These are phyloP conservation scores for Mercurialis annua DNA, from an alignment of 345 rosid genomes.

Conservation along the genomic window DNA sequence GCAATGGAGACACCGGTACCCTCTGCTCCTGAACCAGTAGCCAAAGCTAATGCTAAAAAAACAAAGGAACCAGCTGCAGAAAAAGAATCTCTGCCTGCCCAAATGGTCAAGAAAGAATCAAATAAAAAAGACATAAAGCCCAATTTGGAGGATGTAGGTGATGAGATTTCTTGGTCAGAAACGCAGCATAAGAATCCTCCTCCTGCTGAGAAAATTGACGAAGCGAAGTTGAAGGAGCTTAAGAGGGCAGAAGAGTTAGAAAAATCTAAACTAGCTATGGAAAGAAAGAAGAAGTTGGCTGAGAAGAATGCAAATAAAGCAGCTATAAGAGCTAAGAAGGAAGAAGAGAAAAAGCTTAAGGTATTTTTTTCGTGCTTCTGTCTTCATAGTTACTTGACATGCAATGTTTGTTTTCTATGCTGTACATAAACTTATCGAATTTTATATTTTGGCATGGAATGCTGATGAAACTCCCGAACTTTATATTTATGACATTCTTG, in stretches of 20 bases:
- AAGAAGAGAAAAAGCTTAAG: constrained; percentile 90
- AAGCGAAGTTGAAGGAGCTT: constrained; percentile 71
- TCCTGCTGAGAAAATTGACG: constrained; percentile 43
- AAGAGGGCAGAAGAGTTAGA: constrained; percentile 84
- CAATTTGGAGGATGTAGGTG: constrained; percentile 31
- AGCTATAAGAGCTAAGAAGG: constrained; percentile 85
- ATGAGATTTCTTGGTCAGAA: constrained; percentile 38
- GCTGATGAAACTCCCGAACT: no score
- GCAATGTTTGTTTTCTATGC: no score
- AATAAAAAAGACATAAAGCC: constrained; percentile 32
- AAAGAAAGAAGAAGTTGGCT: constrained; percentile 91
- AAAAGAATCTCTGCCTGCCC: constrained; percentile 33
- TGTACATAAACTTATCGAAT: no score
- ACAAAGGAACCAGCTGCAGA: constrained; percentile 51
- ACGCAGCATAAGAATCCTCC: constrained; percentile 36
- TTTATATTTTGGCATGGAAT: no score
- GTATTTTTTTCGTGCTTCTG: constrained; percentile 35
- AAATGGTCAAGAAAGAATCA: constrained; percentile 46
- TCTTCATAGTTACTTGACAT: not conserved
- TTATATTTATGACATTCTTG: no score
- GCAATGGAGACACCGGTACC: constrained; percentile 35
- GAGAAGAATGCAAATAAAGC: constrained; percentile 92
- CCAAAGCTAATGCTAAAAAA: constrained; percentile 51
- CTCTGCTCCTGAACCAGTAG: constrained; percentile 34
- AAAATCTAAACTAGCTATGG: constrained; percentile 85